Evolutionary conservation across 257 asterid species (phyloP).

Genomic region (Buddleja alternifolia): DNA sequence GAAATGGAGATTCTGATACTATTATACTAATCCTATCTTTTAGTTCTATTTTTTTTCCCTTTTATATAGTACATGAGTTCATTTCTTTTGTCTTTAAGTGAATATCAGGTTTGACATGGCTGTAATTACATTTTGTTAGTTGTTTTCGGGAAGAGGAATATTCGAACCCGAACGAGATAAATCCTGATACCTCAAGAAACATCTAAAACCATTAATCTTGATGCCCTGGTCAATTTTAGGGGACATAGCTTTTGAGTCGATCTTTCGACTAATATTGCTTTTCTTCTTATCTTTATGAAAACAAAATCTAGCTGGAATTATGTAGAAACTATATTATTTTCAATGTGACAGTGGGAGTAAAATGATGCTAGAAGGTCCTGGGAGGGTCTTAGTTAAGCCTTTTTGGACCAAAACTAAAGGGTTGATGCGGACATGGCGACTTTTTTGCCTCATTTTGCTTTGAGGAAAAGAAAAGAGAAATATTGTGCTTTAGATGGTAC

Average conservation of each 20-base stretch:
- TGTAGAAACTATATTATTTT: constrained; percentile 12
- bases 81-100: not conserved
- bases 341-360: constrained; percentile 15
- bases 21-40: not conserved
- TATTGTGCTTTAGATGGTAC: constrained; percentile 12
- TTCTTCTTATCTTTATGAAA: constrained; percentile 20
- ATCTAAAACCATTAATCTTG: constrained; percentile 23
- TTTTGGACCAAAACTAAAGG: constrained; percentile 22
- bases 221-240: constrained; percentile 6
- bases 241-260: constrained; percentile 15
- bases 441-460: constrained; percentile 24
- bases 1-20: not conserved
- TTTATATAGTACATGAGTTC: constrained; percentile 4
- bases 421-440: constrained; percentile 32
- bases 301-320: constrained; percentile 12
- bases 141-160: not conserved
- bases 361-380: constrained; percentile 24
- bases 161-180: not conserved
- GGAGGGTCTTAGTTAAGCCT: constrained; percentile 2
- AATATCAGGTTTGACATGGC: not conserved
- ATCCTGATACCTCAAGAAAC: constrained; percentile 28
- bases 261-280: constrained; percentile 15
- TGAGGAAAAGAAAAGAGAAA: constrained; percentile 17
- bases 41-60: not conserved
- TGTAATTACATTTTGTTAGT: not conserved